These are phyloP conservation scores for Blastobotrys terrestris DNA, from an alignment of 805 yeast genomes.

Conservation along the genomic window DNA sequence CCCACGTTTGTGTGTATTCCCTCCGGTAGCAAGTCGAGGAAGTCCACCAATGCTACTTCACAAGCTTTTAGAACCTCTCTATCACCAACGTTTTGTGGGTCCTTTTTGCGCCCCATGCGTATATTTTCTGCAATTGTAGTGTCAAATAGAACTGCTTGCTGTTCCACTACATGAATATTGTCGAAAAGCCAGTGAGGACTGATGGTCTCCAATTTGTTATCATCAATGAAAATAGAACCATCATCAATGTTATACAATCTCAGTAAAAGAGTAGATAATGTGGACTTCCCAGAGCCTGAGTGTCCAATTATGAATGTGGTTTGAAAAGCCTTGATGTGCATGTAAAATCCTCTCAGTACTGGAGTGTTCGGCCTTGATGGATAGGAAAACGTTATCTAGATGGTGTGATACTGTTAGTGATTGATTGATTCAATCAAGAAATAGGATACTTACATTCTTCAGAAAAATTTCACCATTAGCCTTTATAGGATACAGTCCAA, in stretches of 20 bases:
- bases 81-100: background rate
- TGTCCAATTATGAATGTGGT: constrained; percentile 69
- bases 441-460: background rate
- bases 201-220: constrained; percentile 39
- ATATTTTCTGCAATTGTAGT: constrained; percentile 61
- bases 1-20: constrained; percentile 53
- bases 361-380: constrained; percentile 43
- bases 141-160: constrained; percentile 58
- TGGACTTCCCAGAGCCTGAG: constrained; percentile 93
- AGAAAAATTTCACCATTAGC: constrained; percentile 2
- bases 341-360: constrained; percentile 43
- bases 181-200: constrained; percentile 48
- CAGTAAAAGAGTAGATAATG: constrained; percentile 58
- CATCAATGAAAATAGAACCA: constrained; percentile 61
- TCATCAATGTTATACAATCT: constrained; percentile 45
- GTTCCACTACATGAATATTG: constrained; percentile 70
- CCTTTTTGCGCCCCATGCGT: constrained; percentile 38
- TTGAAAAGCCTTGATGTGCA: constrained; percentile 41
- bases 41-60: constrained; percentile 22
- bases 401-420: no score
- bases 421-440: constrained; percentile 5
- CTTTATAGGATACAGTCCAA: constrained; percentile 24
- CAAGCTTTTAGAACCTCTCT: constrained; percentile 13
- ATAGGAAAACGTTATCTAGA: constrained; percentile 46
- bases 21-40: constrained; percentile 43